phyloP scores from a whole-genome alignment of 108 stramenopile species.

The Cyclotella kingstonii region DNA sequence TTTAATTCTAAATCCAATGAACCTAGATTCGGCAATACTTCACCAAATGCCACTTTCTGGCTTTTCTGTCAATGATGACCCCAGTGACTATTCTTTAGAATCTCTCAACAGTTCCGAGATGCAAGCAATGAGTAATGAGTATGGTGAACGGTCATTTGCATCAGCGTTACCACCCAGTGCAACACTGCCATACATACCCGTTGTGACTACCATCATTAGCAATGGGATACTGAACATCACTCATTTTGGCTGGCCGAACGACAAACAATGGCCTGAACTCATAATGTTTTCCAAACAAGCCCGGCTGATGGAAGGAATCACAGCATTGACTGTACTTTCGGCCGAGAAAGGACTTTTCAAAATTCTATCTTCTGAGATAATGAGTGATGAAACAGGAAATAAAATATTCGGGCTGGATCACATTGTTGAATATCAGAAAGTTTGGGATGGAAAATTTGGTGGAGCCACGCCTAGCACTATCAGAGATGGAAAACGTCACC shows the following conservation, averaged over 20 bases:
- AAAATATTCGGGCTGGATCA: conserved; percentile 54
- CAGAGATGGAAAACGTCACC: conserved; percentile 42
- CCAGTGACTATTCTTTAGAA: conserved; percentile 6
- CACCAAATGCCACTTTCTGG: conserved; percentile 67
- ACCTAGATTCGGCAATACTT: conserved; percentile 52
- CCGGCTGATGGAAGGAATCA: conserved; percentile 37
- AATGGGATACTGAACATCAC: conserved; percentile 55
- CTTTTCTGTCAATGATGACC: conserved; percentile 40
- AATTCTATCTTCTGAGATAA: conserved; percentile 47
- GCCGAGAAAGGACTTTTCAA: conserved; percentile 57
- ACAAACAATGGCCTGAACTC: conserved; percentile 39
- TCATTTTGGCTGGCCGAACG: conserved; percentile 41
- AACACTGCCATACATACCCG: conserved; percentile 61
- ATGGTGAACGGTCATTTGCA: conserved; percentile 35
- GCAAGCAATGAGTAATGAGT: conserved; percentile 22
- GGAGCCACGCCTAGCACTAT: conserved; percentile 72
- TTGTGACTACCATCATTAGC: conserved; percentile 69
- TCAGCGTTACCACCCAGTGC: conserved; percentile 47
- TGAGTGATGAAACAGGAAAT: conserved; percentile 28
- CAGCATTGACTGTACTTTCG: conserved; percentile 46
- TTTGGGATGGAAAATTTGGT: conserved; percentile 42
- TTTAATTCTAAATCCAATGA: conserved; percentile 55
- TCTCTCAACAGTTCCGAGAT: not conserved
- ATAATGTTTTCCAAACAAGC: conserved; percentile 57
- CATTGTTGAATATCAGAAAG: conserved; percentile 47